Evolutionary conservation across 164 flowering plant species (phyloP), one percentile per base, ranked within the genome.

Genomic region (Kingdonia uniflora): DNA sequence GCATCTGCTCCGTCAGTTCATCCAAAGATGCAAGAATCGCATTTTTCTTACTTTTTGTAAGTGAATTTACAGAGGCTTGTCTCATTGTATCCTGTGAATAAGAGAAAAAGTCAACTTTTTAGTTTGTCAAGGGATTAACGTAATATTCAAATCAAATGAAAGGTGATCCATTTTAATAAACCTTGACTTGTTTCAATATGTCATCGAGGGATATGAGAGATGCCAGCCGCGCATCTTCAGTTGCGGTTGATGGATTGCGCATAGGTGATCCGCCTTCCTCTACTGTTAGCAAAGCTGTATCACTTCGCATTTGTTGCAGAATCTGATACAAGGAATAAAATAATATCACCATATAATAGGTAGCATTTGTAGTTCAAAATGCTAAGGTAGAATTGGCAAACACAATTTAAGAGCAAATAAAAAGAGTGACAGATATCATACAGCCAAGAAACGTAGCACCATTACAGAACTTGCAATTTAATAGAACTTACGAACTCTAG

Each of bases 161-260:
- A 29, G 8, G 35, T 29, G 35, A 29, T 29, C n/a, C 35, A 29
- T 29, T 29, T 29, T 29, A 29, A 29, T 11, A 62, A 45, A 94
- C 99, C 99, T 87, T 89, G 73, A 81, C 74, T 85, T 82, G 92
- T 69, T 87, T 94, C 77, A 94, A 52, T 59, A 94, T 77, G 71
- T 79, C 80, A 73, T 87, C 97, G 40, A 89, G 92, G 58, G 97
- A 80, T 61, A 94, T 86, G 19, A 94, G 82, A 62, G 99, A 94
- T 51, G 99, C 99, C 35, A 94, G 68, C 58, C 99, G 76, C 52
- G 97, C 89, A 77, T 94, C 99, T 74, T 94, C 99, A 52, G 78
- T 81, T 50, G 95, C 95, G 53, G 95, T 86, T 49, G 95, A 81
- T 65, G 95, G 96, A 68, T 80, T 84, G 20, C 65, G 74, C 57